A percentile compares a stretch with the other conserved stretches of the same genome.
phyloP scores from a whole-genome alignment of 2,329 filamentous ascomycete species.

The Arthrobotrys megalospora region DNA sequence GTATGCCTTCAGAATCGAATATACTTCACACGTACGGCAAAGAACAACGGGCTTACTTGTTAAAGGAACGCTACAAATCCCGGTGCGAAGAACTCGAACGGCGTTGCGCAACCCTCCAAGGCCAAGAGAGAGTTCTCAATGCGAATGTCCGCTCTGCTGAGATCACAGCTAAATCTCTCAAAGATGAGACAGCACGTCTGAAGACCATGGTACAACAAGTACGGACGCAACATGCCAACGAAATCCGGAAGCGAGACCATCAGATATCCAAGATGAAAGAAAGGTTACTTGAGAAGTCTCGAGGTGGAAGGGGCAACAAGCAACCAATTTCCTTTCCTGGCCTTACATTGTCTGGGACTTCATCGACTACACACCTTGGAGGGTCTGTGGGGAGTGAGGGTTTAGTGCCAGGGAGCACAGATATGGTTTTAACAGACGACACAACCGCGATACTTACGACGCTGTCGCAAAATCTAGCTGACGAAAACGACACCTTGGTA shows the following conservation, averaged over 20 bases:
- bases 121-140: slow-evolving; percentile 79
- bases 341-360: slow-evolving; percentile 67
- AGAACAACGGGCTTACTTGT: slow-evolving; percentile 51
- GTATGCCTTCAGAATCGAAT: slow-evolving; percentile 44
- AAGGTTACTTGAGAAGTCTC: slow-evolving; percentile 81
- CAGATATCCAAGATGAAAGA: slow-evolving; percentile 91
- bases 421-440: slow-evolving; percentile 83
- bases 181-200: slow-evolving; percentile 85
- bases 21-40: slow-evolving; percentile 20
- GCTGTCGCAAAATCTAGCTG: slow-evolving; percentile 84
- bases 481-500: slow-evolving; percentile 90
- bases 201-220: slow-evolving; percentile 86
- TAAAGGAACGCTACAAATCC: slow-evolving; percentile 71
- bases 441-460: slow-evolving; percentile 92
- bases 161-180: slow-evolving; percentile 79
- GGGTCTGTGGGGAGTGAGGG: slow-evolving; percentile 64
- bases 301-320: slow-evolving; percentile 72
- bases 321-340: slow-evolving; percentile 68
- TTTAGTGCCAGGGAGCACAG: slow-evolving; percentile 70
- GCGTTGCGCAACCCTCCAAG: slow-evolving; percentile 74
- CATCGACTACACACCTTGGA: slow-evolving; percentile 51
- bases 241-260: slow-evolving; percentile 89
- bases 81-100: slow-evolving; percentile 74
- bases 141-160: slow-evolving; percentile 82
- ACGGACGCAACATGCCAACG: slow-evolving; percentile 87